Base-by-base conservation (phyloP, 495 filamentous ascomycete species). In the Clavariopsis aquatica region DNA sequence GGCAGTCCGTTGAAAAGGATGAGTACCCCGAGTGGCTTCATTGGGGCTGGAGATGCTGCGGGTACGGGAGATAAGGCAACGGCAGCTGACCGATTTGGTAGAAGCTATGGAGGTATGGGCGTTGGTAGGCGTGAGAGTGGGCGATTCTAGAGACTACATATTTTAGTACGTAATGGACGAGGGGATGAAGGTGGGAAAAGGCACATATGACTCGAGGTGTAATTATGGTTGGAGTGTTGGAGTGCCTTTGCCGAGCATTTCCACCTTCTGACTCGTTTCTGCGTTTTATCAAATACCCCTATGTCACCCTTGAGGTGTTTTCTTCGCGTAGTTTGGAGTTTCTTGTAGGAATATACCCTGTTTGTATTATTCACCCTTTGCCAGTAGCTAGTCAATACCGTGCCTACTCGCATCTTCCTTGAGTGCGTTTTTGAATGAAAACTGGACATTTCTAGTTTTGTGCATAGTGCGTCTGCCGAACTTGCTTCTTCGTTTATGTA, bases 1-100 rank as follows among this genome's bases (percentile, higher is more conserved):
- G 69, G 69, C 0, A 69, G 66, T 45, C 69, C 69, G 45, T 43
- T 72, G 65, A 72, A 72, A 57, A 46, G 69, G 28, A 60, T 69
- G 53, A 69, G 69, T 26, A 69, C 58, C 15, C 65, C 69, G 8
- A 62, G 60, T 26, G 64, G 60, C 22, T 28, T 60, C 1, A 31
- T 27, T 15, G 52, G 51, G 38, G 38, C 13, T 15, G 38, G 38
- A 43, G 38, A 43, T 43, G 38, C 38, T 43, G 38, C 5, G 2
- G 38, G 38, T 43, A 43, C 38, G 38, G 31, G 10, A 24, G 62
- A 34, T 12, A 26, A 45, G 22, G 22, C 47, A 22, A 27, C 38
- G 23, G 22, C 36, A 4, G 36, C 46, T 6, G 52, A 57, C 1
- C 20, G 56, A 26, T 53, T 62, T 13, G 28, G 47, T 17, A 41